Base-by-base conservation (phyloP, 2,329 filamentous ascomycete species). In the Curvularia sp. region DNA sequence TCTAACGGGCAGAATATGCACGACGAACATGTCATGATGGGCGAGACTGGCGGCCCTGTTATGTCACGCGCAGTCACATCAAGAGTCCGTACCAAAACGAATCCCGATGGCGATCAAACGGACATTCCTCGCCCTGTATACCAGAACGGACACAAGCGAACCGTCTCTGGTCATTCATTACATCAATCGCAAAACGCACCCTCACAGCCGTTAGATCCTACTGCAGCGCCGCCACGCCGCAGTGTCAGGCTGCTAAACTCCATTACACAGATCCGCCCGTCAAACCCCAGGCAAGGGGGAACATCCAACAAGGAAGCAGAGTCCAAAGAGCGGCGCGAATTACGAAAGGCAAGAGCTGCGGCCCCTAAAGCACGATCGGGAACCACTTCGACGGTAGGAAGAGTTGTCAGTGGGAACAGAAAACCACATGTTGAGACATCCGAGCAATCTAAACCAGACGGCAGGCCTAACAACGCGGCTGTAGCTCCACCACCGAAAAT, bases 381-480 rank as follows among this genome's bases (percentile, higher is more conserved):
- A 13, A 87, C 88, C 59, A 81, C 85, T 15, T 87, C 90, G 3
- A 92, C 86, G 53, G 91, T 96, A 39, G 92, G 92, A 18, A 87
- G 93, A 68, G 91, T 94, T 55, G 92, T 97, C 44, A 97, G 93
- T 75, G 93, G 93, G 22, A 97, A 95, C 74, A 86, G 93, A 57
- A 97, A 95, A 75, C 88, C 88, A 15, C 64, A 68, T 2, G 85
- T 90, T 51, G 87, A 89, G 60, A 81, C 82, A 39, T 85, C 88
- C 80, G 90, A 94, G 55, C 77, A 88, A 33, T 89, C 95, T 60
- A 89, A 86, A 66, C 90, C 93, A 64, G 70, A 75, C 10, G 64
- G 67, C 66, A 75, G 78, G 42, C 71, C 75, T 15, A 64, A 74
- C 30, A 78, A 78, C 50, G 68, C 55, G 33, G 57, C 58, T 38